Base-by-base conservation (phyloP, 2,329 filamentous ascomycete genomes). In the Monilinia fructigena region DNA sequence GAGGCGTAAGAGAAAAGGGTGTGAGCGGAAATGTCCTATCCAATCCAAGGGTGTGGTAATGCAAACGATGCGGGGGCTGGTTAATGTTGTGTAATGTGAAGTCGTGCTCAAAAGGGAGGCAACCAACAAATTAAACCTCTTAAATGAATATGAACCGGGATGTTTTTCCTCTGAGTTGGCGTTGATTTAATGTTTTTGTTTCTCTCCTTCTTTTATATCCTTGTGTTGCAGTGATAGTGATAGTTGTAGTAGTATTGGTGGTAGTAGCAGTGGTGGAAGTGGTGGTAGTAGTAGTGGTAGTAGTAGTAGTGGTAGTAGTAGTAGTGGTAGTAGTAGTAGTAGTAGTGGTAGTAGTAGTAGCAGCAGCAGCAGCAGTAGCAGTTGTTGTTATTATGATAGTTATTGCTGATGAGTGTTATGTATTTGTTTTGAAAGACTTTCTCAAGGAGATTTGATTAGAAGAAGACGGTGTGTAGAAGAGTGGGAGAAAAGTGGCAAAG, bases 31-130 rank as follows among this genome's bases (percentile, higher is more conserved):
- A 47, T 42, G 28, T 69, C 55, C 55, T 61, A 45, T 60, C 63
- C 58, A 56, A 66, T 68, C 70, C 69, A 71, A 70, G 70, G 67
- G 71, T 69, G 66, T 72, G 69, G 72, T 65, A 60, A 40, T 23
- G 54, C 45, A 54, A 40, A 20, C 47, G 52, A 64, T 40, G 61
- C 26, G 48, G 60, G 53, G 53, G 31, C 55, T 31, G 56, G 55
- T 59, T 47, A 35, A 65, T 65, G 55, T 53, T 26, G 63, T 65
- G 63, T 65, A 61, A 65, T 61, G 38, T 42, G 45, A 50, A 28
- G 63, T 50, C 28, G 62, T 48, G n/a, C 16, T 52, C 42, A 31
- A 38, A 58, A 47, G 20, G 23, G 42, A 45, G 59, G 65, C 40
- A 65, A 69, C 67, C 67, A 70, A 69, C 66, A 68, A 70, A 70